A percentile compares a stretch with the other conserved stretches of the same genome.
Evolutionary conservation across 441 rosid species (phyloP).

Genomic region (Pelargonium myrrhifolium): DNA sequence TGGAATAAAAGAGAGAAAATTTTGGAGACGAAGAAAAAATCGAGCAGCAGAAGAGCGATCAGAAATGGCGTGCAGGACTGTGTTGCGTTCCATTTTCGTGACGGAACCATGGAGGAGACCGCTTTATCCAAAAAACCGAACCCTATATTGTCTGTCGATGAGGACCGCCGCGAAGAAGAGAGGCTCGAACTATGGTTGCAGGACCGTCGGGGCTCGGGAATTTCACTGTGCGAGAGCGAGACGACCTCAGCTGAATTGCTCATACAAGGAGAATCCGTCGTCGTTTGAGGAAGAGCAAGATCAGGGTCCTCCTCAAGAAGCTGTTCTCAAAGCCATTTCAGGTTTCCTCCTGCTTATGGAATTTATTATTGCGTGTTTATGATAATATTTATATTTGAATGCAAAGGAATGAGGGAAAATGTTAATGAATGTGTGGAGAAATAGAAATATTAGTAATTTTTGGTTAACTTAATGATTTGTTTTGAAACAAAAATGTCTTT

Average conservation of each 20-base stretch:
- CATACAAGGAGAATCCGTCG: conserved; percentile 20
- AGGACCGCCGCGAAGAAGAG: conserved; percentile 16
- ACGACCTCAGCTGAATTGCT: conserved; percentile 37
- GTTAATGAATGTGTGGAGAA: not conserved
- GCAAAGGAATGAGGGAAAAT: not conserved
- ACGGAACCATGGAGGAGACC: conserved; percentile 46
- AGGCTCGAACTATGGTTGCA: conserved; percentile 22
- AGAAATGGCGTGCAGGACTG: conserved; percentile 65
- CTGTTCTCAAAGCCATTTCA: conserved; percentile 87
- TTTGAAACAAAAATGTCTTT: not conserved
- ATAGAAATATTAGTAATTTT: not conserved
- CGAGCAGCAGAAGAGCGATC: not conserved
- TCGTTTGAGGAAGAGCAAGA: conserved; percentile 40
- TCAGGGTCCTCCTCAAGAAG: conserved; percentile 92
- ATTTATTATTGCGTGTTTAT: not conserved
- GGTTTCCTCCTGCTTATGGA: conserved; percentile 28
- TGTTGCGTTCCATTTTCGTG: conserved; percentile 42
- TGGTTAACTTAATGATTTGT: too few relatives aligned
- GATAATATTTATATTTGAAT: not conserved
- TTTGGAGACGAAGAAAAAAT: not conserved
- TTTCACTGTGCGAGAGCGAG: conserved; percentile 18
- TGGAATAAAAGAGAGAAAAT: not conserved
- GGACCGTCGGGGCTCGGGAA: conserved; percentile 33
- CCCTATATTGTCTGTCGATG: conserved; percentile 29
- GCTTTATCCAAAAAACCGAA: conserved; percentile 23